These are phyloP conservation scores for Elongisporangium undulatum DNA, from an alignment of 352 stramenopile species.

Conservation along the genomic window DNA sequence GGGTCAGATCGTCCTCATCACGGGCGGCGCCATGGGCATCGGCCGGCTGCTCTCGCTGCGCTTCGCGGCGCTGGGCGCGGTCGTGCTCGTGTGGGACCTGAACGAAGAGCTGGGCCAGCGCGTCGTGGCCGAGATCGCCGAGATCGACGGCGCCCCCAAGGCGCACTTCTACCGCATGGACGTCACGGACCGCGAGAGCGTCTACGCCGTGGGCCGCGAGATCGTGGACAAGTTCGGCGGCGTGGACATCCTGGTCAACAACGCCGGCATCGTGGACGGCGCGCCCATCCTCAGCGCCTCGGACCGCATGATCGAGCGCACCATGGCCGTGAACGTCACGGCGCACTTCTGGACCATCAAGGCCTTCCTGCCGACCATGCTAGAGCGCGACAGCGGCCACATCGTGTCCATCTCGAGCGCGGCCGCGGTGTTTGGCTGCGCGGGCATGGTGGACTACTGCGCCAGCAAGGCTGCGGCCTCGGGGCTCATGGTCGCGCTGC, in stretches of 20 bases:
- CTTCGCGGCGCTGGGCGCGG: constrained; percentile 26
- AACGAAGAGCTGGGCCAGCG: constrained; percentile 16
- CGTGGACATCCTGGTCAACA: constrained; percentile 52
- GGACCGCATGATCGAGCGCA: constrained; percentile 40
- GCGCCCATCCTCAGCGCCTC: constrained; percentile 29
- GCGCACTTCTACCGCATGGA: constrained; percentile 32
- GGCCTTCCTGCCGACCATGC: constrained; percentile 41
- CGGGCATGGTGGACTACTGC: constrained; percentile 50
- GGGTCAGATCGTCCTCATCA: constrained; percentile 42
- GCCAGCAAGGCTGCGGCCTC: constrained; percentile 44
- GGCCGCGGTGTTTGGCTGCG: constrained; percentile 37
- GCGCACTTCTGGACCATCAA: constrained; percentile 55
- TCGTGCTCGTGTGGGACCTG: constrained; percentile 38
- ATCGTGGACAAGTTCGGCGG: constrained; percentile 17
- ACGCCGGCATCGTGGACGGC: constrained; percentile 47
- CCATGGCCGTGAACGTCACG: constrained; percentile 39
- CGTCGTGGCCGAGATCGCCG: constrained; percentile 30
- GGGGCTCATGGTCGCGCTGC: constrained; percentile 35
- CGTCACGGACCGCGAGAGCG: constrained; percentile 25
- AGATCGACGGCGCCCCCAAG: constrained; percentile 5
- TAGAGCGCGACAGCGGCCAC: constrained; percentile 30
- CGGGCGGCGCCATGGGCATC: constrained; percentile 48
- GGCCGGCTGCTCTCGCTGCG: constrained; percentile 34
- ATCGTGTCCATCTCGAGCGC: constrained; percentile 46
- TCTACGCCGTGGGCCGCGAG: constrained; percentile 17